Evolutionary conservation across 257 asterid species (phyloP), one percentile per base, ranked within the genome.

Genomic region (Henckelia pumila): DNA sequence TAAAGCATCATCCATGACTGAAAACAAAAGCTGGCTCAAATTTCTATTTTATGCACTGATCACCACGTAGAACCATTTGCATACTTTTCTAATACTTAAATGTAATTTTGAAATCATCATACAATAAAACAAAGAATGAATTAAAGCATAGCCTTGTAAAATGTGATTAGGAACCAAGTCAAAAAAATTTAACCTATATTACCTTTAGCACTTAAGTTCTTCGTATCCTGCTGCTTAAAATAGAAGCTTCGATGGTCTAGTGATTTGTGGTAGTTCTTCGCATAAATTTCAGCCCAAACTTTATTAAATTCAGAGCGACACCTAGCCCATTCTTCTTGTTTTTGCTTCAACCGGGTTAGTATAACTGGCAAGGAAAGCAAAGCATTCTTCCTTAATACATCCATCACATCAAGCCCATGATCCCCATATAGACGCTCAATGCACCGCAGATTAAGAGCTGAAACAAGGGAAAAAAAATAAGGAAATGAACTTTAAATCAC

Each of bases 321-420:
- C 84, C 82, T 91, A 4, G 84, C 81, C 99, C 96, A 94, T 78
- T 94, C 99, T 83, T 89, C 96, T 78, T 88, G 91, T 73, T 94
- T 94, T 85, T 91, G 99, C 82, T 85, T 94, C 81, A 94, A 84
- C 64, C 99, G 93, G 69, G 93, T 84, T 64, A 94, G 79, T 68
- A 94, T 85, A 72, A 94, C 95, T 30, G 97, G 95, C 81, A 91
- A 81, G 44, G 96, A 87, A 78, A 85, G 86, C 64, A 90, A 77
- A 7, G 93, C 89, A 81, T 82, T 94, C 82, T 83, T 88, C 81
- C 87, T 82, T 73, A 94, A 81, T 58, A 94, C 87, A 81, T 94
- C 96, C 91, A 91, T 77, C 59, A 94, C 97, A 71, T 94, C 99
- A 74, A 88, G 97, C 74, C 99, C 99, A 64, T 94, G 99, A 82